phyloP scores from a whole-genome alignment of 73 alveolate species.

The Paramecium sonneborni region DNA sequence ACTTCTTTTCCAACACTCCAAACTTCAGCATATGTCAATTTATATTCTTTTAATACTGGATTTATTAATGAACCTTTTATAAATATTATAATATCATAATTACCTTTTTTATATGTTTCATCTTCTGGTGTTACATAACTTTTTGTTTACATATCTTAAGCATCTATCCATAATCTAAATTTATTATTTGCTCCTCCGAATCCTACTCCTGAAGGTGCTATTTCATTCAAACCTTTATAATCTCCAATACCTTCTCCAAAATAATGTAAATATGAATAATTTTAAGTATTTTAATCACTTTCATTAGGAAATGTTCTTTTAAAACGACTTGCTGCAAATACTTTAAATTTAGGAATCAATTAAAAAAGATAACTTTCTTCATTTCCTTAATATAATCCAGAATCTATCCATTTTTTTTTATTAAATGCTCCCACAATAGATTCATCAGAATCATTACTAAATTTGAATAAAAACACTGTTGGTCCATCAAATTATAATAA shows the following conservation, averaged over 20 bases:
- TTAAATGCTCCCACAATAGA: constrained; percentile 10
- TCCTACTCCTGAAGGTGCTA: constrained; percentile 29
- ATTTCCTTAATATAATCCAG: not conserved
- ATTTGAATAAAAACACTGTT: not conserved
- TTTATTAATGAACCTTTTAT: not conserved
- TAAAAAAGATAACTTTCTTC: constrained; percentile 19
- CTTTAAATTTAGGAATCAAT: not conserved
- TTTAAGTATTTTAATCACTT: constrained; percentile 28
- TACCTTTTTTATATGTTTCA: constrained; percentile 29
- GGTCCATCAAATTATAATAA: constrained; percentile 28
- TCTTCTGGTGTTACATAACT: constrained; percentile 43
- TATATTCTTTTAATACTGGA: not conserved
- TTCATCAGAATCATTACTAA: constrained; percentile 25
- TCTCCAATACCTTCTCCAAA: constrained; percentile 5
- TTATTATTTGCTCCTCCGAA: constrained; percentile 27
- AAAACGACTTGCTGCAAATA: constrained; percentile 31
- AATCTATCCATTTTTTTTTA: constrained; percentile 30
- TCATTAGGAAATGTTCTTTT: constrained; percentile 45
- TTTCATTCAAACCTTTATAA: constrained; percentile 3
- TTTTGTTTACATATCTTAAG: not conserved
- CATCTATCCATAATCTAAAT: constrained; percentile 31
- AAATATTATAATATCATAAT: not conserved
- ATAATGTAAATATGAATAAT: constrained; percentile 32
- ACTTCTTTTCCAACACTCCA: constrained; percentile 31
- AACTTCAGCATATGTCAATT: constrained; percentile 14